Evolutionary conservation across 2,329 filamentous ascomycete genomes (phyloP).

Genomic region (Raffaelea ambrosiae): DNA sequence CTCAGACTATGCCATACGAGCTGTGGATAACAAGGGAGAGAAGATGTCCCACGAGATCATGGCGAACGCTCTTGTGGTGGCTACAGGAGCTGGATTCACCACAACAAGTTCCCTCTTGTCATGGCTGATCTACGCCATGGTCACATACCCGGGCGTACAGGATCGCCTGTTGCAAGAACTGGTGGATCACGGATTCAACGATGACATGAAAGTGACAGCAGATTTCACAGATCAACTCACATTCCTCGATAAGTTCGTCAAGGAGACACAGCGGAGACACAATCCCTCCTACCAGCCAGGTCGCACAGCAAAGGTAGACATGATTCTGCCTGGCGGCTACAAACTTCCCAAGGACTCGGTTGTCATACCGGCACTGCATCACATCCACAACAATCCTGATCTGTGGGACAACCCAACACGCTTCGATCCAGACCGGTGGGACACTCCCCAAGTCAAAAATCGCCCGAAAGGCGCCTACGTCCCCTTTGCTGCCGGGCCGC

Average conservation of each 20-base stretch:
- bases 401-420: conserved; percentile 49
- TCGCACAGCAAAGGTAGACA: conserved; percentile 45
- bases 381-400: conserved; percentile 43
- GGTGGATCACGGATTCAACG: conserved; percentile 36
- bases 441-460: conserved; percentile 42
- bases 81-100: conserved; percentile 50
- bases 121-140: conserved; percentile 47
- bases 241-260: conserved; percentile 50
- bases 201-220: conserved; percentile 33
- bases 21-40: conserved; percentile 44
- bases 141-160: conserved; percentile 46
- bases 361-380: conserved; percentile 43
- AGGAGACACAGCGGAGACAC: conserved; percentile 51
- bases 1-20: conserved; percentile 44
- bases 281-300: conserved; percentile 54
- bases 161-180: conserved; percentile 50
- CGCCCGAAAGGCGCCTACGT: conserved; percentile 43
- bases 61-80: conserved; percentile 34
- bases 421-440: conserved; percentile 55
- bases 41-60: conserved; percentile 39
- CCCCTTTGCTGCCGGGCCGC: conserved; percentile 48
- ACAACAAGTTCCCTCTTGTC: conserved; percentile 50
- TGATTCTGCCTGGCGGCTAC: conserved; percentile 52
- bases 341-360: conserved; percentile 41
- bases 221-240: conserved; percentile 38